phyloP scores from a whole-genome alignment of 768 basidiomycete genomes.

The Rhodotorula graminis region DNA sequence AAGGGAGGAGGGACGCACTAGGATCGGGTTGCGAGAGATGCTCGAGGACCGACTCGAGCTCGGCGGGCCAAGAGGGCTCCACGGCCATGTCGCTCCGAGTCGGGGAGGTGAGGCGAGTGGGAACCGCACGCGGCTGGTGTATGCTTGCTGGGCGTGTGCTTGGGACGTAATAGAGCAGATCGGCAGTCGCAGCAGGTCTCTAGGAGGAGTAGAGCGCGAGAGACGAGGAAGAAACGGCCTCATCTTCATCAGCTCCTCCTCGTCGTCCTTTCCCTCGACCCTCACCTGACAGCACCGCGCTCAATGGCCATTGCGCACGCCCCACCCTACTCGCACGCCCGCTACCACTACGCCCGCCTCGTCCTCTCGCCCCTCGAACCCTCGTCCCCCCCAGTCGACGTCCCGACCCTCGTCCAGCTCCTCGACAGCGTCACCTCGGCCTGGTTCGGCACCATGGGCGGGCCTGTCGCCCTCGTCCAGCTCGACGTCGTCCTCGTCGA shows the following conservation, averaged over 20 bases:
- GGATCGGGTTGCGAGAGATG: background rate
- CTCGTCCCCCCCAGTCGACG: background rate
- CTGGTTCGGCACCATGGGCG: slow-evolving; percentile 23
- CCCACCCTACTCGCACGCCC: background rate
- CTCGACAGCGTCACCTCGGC: background rate
- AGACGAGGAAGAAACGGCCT: too few relatives aligned
- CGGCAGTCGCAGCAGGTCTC: too few relatives aligned
- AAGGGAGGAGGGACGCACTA: background rate
- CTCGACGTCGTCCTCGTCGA: background rate
- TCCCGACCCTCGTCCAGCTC: background rate
- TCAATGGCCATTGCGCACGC: background rate
- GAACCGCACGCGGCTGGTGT: too few relatives aligned
- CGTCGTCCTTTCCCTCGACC: too few relatives aligned
- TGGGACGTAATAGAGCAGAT: too few relatives aligned
- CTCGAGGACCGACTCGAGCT: background rate
- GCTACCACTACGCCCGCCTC: slow-evolving; percentile 21
- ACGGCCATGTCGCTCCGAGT: too few relatives aligned
- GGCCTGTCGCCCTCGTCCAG: slow-evolving; percentile 9
- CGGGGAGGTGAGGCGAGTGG: too few relatives aligned
- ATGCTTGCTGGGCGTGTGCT: too few relatives aligned
- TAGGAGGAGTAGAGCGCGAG: too few relatives aligned
- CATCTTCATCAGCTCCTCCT: background rate
- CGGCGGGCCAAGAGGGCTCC: background rate
- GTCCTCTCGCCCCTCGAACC: background rate
- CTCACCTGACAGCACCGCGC: background rate